Base-by-base conservation (phyloP, 257 asterid species). In the Plantago ovata region DNA sequence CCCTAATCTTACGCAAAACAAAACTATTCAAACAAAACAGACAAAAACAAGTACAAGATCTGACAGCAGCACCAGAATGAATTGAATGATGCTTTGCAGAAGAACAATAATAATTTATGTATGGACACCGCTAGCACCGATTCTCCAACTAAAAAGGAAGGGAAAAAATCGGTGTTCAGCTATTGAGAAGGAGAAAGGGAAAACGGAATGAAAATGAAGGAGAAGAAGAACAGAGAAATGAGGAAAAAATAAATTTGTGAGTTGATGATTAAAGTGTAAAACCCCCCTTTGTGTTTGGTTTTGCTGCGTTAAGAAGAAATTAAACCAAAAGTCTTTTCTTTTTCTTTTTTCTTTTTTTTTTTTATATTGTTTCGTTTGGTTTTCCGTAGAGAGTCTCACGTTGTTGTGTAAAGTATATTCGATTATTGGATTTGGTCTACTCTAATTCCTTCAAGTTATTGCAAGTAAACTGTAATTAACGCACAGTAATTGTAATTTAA, bases 371-470 rank as follows among this genome's bases (percentile, higher is more conserved):
- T 69, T 47, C 33, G 16, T 28, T 68, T 56, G 11, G 10, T 65
- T 66, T 49, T 67, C 72, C 54, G 42, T 45, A 46, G 53, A 54
- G 53, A 62, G 70, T 71, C 73, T 83, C 94, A 78, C 87, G 87
- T 73, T 72, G 79, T 81, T 74, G 36, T 2, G 33, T 28, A 28
- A 28, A 6, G 3, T 28, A 8, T 28, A 28, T 28, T 28, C 1
- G 4, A 28, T 28, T 28, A 28, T 58, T 85, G 85, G 85, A 74
- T 77, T 77, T 73, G 80, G 84, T 80, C 94, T 66, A 75, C 65
- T 57, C n/a, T 46, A 59, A 59, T 42, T 63, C 33, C 9, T 40
- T 46, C 7, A 18, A 6, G 16, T 39, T 33, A 28, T 40, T 69
- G 66, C 61, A 56, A 47, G 45, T 53, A 67, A 46, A 3, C 36